Evolutionary conservation across 1,284 basidiomycete species (phyloP), one percentile per base, ranked within the genome.

Genomic region (Salmacisia buchloeana): DNA sequence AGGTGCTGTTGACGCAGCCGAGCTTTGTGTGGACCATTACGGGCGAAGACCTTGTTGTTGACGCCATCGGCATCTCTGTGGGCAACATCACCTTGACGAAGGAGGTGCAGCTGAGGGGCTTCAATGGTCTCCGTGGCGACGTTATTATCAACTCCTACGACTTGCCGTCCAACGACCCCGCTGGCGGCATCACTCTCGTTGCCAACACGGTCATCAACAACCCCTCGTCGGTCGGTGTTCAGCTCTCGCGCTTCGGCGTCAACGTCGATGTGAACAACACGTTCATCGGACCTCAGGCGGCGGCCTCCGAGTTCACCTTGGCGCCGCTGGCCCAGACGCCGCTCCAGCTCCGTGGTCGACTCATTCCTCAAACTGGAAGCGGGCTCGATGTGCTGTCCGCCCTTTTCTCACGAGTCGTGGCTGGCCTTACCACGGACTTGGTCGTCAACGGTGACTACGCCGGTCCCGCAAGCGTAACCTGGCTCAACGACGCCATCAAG

Each of bases 401-500:
- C 21, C 82, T 90, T 43, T 90, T 90, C 81, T 90, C 88, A 63
- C 85, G 85, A 64, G 90, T 89, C 72, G 84, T 90, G 1, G 87
- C 88, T 59, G 88, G 88, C 3, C 79, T 85, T 70, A 83, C 87
- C 68, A 88, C 86, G 60, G 78, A 84, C 59, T 83, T 91, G 21
- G 74, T 82, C 27, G 87, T 90, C 27, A 82, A 84, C 39, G 89
- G 89, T 43, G 82, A 84, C 45, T 84, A 83, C 64, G 88, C 87
- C 4, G 87, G 87, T 15, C 83, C 88, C 0, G 81, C 82, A 62
- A 84, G 85, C 70, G 77, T 88, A 15, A 84, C 84, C 1, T 91
- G 89, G 89, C 81, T 91, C 29, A 89, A 89, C 75, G 84, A 88
- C 56, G 89, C 85, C 33, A 89, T 91, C 77, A 86, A 86, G 80